These are phyloP conservation scores for Priceomyces castillae DNA, from an alignment of 805 yeast species.

Conservation along the genomic window DNA sequence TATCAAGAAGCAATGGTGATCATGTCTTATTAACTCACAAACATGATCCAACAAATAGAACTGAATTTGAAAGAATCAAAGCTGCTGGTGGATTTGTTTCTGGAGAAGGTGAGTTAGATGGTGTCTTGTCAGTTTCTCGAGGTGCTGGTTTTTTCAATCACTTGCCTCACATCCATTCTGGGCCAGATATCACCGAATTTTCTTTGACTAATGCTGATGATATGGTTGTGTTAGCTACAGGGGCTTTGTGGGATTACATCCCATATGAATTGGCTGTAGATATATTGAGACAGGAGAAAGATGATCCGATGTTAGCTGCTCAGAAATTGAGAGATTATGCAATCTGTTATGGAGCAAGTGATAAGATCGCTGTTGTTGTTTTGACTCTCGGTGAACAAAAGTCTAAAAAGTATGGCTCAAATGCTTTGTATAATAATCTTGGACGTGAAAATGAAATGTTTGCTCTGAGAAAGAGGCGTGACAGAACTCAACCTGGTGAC, in stretches of 20 bases:
- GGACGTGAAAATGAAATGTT: conserved; percentile 35
- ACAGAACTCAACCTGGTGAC: conserved; percentile 49
- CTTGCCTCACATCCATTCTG: conserved; percentile 84
- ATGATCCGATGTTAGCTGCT: conserved; percentile 88
- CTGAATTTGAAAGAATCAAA: conserved; percentile 81
- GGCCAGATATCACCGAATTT: conserved; percentile 71
- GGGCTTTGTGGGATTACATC: conserved; percentile 80
- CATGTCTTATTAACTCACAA: conserved; percentile 66
- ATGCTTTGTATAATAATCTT: conserved; percentile 36
- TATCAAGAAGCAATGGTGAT: conserved; percentile 81
- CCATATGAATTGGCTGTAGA: conserved; percentile 87
- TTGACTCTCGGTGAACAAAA: conserved; percentile 60
- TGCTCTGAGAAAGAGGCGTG: conserved; percentile 45
- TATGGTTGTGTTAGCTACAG: conserved; percentile 78
- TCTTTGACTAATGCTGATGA: conserved; percentile 70
- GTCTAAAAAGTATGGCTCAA: conserved; percentile 25
- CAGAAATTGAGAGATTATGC: conserved; percentile 93
- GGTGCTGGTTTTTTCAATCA: conserved; percentile 88
- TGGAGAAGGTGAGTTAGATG: conserved; percentile 81
- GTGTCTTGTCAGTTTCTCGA: conserved; percentile 76
- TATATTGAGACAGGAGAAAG: conserved; percentile 74
- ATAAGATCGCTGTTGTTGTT: conserved; percentile 78
- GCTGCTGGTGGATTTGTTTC: conserved; percentile 90
- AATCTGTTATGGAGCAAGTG: conserved; percentile 82
- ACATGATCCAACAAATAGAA: conserved; percentile 79